These are phyloP conservation scores for Penicillium sp. DNA, from an alignment of 2,329 filamentous ascomycete genomes.

Conservation along the genomic window DNA sequence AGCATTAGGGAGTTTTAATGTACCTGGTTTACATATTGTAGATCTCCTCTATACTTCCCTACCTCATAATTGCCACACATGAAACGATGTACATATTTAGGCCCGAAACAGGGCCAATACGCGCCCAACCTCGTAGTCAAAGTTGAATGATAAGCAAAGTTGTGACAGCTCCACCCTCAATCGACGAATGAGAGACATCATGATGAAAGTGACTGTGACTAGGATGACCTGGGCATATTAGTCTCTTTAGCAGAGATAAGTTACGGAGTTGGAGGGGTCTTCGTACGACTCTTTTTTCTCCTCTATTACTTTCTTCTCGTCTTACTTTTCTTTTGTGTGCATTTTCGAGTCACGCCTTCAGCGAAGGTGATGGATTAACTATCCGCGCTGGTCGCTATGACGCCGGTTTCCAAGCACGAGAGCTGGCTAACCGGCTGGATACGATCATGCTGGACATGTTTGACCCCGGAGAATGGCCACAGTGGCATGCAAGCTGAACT, in stretches of 20 bases:
- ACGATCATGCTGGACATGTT: slow-evolving; percentile 37
- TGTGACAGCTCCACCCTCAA: slow-evolving; percentile 24
- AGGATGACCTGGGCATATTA: slow-evolving; percentile 14
- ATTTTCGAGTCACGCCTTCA: slow-evolving; percentile 11
- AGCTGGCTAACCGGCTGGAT: slow-evolving; percentile 40
- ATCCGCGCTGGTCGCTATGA: slow-evolving; percentile 34
- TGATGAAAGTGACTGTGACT: background rate
- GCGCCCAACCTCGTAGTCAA: slow-evolving; percentile 14
- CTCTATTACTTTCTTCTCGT: slow-evolving; percentile 8
- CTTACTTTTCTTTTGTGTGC: slow-evolving; percentile 2
- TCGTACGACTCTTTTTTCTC: slow-evolving; percentile 7
- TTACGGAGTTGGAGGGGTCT: background rate
- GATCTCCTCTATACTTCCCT: background rate
- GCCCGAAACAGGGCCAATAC: slow-evolving; percentile 7
- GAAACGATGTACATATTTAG: slow-evolving; percentile 2
- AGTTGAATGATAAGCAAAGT: slow-evolving; percentile 14
- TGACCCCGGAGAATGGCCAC: slow-evolving; percentile 26
- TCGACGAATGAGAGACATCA: slow-evolving; percentile 19
- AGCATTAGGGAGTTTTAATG: slow-evolving; percentile 17
- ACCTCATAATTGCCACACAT: background rate
- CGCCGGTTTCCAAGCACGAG: slow-evolving; percentile 36
- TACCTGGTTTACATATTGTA: background rate
- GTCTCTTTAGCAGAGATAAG: too few relatives aligned
- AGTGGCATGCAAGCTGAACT: slow-evolving; percentile 2
- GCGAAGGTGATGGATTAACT: slow-evolving; percentile 27